Conservation (phyloP, 805 yeast species). For the Saccharomycopsis sp. region DNA sequence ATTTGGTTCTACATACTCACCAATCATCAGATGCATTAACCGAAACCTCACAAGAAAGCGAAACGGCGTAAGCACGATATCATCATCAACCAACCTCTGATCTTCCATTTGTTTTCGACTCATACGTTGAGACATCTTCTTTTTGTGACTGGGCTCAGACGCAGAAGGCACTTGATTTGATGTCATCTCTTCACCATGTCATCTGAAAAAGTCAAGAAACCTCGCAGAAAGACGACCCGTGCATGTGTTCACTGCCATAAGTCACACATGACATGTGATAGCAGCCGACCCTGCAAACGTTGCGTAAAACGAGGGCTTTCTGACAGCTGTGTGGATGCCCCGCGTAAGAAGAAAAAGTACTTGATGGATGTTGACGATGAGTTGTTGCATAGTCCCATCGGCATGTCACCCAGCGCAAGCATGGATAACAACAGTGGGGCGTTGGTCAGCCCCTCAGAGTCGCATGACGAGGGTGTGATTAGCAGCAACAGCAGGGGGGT, state of each 20-base stretch:
- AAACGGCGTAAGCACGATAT: background rate
- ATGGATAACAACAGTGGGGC: background rate
- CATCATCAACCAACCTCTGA: background rate
- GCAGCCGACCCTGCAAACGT: constrained; percentile 70
- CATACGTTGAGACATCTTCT: background rate
- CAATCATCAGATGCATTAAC: background rate
- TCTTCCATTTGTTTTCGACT: too few species aligned
- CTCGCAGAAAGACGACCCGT: constrained; percentile 64
- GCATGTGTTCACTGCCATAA: constrained; percentile 91
- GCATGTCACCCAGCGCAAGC: background rate
- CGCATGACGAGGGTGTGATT: background rate
- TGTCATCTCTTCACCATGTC: background rate
- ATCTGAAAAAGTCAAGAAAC: constrained; percentile 18
- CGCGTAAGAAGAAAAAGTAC: constrained; percentile 79
- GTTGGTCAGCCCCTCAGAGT: background rate
- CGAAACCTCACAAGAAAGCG: background rate
- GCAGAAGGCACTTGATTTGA: background rate
- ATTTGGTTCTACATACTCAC: background rate
- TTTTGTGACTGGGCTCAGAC: background rate
- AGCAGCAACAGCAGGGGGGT: too few species aligned
- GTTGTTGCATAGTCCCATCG: constrained; percentile 21
- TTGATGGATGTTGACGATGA: constrained; percentile 51
- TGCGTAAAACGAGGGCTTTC: constrained; percentile 67
- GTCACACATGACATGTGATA: constrained; percentile 90
- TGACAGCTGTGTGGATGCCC: constrained; percentile 79